Base-by-base conservation (phyloP, 305 asterid species). In the Fraxinus latifolia region DNA sequence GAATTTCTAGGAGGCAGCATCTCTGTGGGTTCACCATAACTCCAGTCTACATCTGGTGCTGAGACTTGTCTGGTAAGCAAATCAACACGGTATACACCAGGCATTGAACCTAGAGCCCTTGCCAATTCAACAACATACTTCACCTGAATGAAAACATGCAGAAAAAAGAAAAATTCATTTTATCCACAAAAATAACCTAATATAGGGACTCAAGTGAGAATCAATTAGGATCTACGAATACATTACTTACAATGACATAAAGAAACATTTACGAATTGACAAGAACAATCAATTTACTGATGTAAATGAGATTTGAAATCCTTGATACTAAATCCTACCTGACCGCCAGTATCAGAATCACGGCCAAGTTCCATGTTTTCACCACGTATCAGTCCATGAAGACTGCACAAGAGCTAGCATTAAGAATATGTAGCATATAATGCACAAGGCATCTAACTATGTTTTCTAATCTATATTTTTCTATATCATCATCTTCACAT, bases 321-420 rank as follows among this genome's bases (percentile, higher is more conserved):
- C 76, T 58, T 78, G 33, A 21, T 68, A 76, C 74, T 32, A 82
- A 81, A 85, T 78, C 78, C 53, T 85, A 96, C 99, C 98, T 96
- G 99, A 74, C 99, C 98, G 77, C 99, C 98, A 25, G 99, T 96
- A 89, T 96, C 99, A 81, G 99, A 96, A 87, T 96, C 98, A 80
- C 99, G 93, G 44, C 98, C 99, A 91, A 96, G 99, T 93, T 96
- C 99, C 99, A 96, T 96, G 89, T 96, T 92, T 82, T 96, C 99
- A 71, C 98, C 98, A 47, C 99, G 97, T 88, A 96, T 94, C 83
- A 96, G 88, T 76, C 99, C 99, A 84, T 96, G 99, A 83, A 93
- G 87, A 82, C 97, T 93, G 94, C 82, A 89, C 82, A 78, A 82
- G 84, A 82, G 65, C 71, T 76, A 85, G 77, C 36, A 82, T 87